Conservation (phyloP, 2,329 filamentous ascomycete species). For the Sporothrix luriei region DNA sequence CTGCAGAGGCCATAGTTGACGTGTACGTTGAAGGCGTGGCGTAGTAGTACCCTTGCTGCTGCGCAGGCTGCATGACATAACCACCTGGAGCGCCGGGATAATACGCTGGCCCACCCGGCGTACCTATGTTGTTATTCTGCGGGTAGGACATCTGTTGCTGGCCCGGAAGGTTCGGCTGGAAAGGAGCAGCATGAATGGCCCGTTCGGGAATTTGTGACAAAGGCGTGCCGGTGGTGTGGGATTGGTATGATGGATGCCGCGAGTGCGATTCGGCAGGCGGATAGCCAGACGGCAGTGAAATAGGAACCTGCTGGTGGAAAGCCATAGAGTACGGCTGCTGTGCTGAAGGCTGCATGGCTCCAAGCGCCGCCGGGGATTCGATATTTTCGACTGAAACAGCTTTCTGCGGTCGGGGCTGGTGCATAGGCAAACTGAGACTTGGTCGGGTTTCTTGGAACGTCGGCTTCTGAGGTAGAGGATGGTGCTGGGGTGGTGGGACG, state of each 20-base stretch:
- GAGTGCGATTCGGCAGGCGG: constrained; percentile 60
- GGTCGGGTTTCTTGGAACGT: constrained; percentile 59
- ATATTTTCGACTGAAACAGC: constrained; percentile 90
- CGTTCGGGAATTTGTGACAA: constrained; percentile 91
- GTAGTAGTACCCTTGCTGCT: constrained; percentile 46
- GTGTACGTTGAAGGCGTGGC: constrained; percentile 38
- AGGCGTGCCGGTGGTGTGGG: constrained; percentile 75
- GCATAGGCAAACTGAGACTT: constrained; percentile 67
- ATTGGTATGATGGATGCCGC: constrained; percentile 69
- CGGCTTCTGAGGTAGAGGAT: constrained; percentile 62
- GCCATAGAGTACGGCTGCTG: constrained; percentile 41
- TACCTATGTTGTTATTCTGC: constrained; percentile 47
- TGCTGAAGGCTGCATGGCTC: neutral
- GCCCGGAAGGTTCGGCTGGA: constrained; percentile 66
- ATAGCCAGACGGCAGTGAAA: constrained; percentile 61
- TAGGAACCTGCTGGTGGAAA: constrained; percentile 92
- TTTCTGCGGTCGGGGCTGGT: constrained; percentile 94
- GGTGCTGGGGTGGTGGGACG: constrained; percentile 59
- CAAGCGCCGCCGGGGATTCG: constrained; percentile 69
- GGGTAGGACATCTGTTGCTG: constrained; percentile 50
- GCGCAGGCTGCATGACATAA: constrained; percentile 60
- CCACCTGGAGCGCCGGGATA: constrained; percentile 56
- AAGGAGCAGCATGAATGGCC: constrained; percentile 85
- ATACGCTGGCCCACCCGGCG: constrained; percentile 43
- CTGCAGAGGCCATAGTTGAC: constrained; percentile 41